Percentiles rank a stretch among this genome's conserved stretches.
phyloP scores from a whole-genome alignment of 768 basidiomycete genomes.

The Amanita exitialis region DNA sequence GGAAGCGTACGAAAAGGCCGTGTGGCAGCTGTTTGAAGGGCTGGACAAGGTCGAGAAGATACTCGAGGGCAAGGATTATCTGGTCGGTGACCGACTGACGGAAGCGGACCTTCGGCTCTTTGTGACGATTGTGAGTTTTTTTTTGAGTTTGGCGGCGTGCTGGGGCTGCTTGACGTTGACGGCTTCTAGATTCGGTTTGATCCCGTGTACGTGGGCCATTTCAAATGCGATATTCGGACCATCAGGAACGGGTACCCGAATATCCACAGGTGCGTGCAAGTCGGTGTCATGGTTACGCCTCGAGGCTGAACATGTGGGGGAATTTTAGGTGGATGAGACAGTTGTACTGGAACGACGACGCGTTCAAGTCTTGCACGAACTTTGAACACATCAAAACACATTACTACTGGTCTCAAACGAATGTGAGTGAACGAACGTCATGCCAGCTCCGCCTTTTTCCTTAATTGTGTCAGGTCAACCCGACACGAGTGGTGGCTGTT shows the following conservation, averaged over 20 bases:
- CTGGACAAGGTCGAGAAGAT: constrained; percentile 78
- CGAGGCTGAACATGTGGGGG: background rate
- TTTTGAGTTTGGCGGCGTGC: constrained; percentile 8
- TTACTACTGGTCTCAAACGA: constrained; percentile 56
- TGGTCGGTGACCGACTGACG: constrained; percentile 76
- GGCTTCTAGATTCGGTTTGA: constrained; percentile 69
- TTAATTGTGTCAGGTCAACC: constrained; percentile 53
- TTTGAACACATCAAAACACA: constrained; percentile 83
- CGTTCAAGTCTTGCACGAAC: constrained; percentile 81
- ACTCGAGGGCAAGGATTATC: constrained; percentile 69
- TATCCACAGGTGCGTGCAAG: constrained; percentile 45
- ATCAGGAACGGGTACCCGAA: constrained; percentile 85
- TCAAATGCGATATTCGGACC: constrained; percentile 86
- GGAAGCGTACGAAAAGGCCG: constrained; percentile 70
- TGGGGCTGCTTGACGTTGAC: background rate
- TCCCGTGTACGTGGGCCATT: constrained; percentile 82
- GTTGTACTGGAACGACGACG: constrained; percentile 84
- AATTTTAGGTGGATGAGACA: constrained; percentile 66
- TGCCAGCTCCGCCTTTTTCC: background rate
- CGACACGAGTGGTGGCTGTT: constrained; percentile 61
- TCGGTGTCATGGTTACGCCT: background rate
- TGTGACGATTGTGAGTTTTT: constrained; percentile 72
- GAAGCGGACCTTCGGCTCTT: constrained; percentile 82
- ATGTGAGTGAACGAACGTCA: constrained; percentile 19
- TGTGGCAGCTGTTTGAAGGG: constrained; percentile 62